Base-by-base conservation (phyloP, 306 rosid species). In the Rubus parviflorus region DNA sequence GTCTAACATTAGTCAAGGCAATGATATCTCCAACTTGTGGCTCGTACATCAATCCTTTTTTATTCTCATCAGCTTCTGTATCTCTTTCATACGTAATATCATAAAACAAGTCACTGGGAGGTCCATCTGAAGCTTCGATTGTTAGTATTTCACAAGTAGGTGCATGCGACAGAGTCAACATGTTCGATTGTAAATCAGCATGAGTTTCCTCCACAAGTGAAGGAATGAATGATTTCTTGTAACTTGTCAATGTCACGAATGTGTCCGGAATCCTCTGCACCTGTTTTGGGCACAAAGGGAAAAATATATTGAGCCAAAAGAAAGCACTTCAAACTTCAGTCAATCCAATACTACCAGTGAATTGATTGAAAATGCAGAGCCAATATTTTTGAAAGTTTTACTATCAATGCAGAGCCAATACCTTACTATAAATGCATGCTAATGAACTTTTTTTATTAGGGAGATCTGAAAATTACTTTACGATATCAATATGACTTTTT, bases 21-120 rank as follows among this genome's bases (percentile, higher is more conserved):
- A 91, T 80, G 77, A 89, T 70, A 68, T 91, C 93, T 70, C 90
- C 92, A 49, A 1, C 73, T 75, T 77, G 69, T 37, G 93, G 92
- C 68, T 86, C 86, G 72, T 87, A 87, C 17, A 38, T 35, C 46
- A 11, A 13, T 19, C 69, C 72, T 58, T 16, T 73, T 35, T 57
- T n/a, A 9, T 66, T 68, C 65, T 10, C 3, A 53, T 72, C 78
- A 0, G 72, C 75, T 61, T 37, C 63, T 1, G 23, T 3, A 42
- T 47, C 19, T 9, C 19, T 67, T 17, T 67, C 64, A 68, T 85
- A 30, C 16, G 0, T 8, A 25, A 86, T 41, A 3, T 10, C 45
- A 74, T 86, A 86, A 57, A 70, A 22, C 30, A 86, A 74, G 22
- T 19, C 52, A 8, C n/a, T 53, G 4, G 87, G 81, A 42, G 41